These are phyloP conservation scores for Cladosporium phlei DNA, from an alignment of 2,329 filamentous ascomycete genomes.

Conservation along the genomic window DNA sequence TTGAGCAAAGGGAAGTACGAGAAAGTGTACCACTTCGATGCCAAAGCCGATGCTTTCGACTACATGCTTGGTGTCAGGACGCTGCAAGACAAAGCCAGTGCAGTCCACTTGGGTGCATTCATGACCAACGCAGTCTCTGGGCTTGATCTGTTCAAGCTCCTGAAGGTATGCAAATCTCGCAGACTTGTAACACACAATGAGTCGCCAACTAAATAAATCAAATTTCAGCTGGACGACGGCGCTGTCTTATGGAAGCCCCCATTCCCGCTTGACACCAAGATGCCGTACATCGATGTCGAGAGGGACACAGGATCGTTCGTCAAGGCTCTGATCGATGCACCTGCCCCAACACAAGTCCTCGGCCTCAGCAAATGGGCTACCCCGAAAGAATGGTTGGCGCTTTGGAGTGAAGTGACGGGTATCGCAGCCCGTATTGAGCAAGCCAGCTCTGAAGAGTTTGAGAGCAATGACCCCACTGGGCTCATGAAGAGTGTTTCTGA, in stretches of 20 bases:
- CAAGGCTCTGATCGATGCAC: slow-evolving; percentile 13
- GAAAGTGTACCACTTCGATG: slow-evolving; percentile 40
- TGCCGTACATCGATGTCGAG: slow-evolving; percentile 16
- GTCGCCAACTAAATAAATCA: too few species aligned
- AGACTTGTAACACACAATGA: too few species aligned
- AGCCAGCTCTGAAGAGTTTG: not conserved
- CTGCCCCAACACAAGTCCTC: slow-evolving; percentile 6
- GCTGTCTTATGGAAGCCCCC: not conserved
- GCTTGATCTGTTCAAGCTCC: slow-evolving; percentile 14
- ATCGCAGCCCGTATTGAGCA: not conserved
- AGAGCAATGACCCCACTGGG: not conserved
- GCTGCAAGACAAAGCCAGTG: slow-evolving; percentile 15
- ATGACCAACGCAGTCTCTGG: slow-evolving; percentile 8
- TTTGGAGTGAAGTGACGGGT: not conserved
- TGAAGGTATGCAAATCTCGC: slow-evolving; percentile 22
- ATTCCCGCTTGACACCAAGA: not conserved
- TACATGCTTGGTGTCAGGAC: slow-evolving; percentile 12
- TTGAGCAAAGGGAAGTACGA: slow-evolving; percentile 39
- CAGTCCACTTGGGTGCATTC: slow-evolving; percentile 14
- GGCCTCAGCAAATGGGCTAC: slow-evolving; percentile 1
- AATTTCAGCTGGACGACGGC: slow-evolving; percentile 3
- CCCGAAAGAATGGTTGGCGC: not conserved
- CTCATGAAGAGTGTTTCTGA: slow-evolving; percentile 1
- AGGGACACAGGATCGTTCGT: slow-evolving; percentile 13
- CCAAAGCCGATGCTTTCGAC: slow-evolving; percentile 32